Base-by-base conservation (phyloP, 371 early-diverging fungal species). In the Mortierella sp. region DNA sequence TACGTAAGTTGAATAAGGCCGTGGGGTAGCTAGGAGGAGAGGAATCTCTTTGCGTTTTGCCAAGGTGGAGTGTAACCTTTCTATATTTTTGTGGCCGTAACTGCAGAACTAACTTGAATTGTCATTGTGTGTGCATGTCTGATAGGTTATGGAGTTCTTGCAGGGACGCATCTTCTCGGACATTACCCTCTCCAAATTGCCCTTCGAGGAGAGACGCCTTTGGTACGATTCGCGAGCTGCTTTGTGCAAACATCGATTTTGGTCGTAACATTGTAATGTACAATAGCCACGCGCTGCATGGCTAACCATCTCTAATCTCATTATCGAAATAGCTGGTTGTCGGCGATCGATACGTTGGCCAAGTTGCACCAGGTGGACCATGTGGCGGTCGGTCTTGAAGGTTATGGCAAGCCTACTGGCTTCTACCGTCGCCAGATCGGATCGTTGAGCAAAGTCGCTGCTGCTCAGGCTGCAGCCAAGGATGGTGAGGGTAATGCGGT, bases 101-200 rank as follows among this genome's bases (percentile, higher is more conserved):
- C n/a, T 27, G 27, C 60, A 32, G 16, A 46, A 18, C 46, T 49
- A 35, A 24, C n/a, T 46, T 27, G 46, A 21, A 35, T 43, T 16
- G 24, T 29, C 60, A 12, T 24, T 21, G 21, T 49, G 24, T 14
- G 21, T 49, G 14, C 16, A 16, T 27, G 18, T 49, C 48, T 49
- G 12, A 21, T 78, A 93, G 93, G 89, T 96, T 48, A 98, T 98
- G 98, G 96, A 98, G 88, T 98, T 96, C 77, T 84, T 97, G 70
- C 89, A 96, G 60, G 98, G 98, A 32, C 93, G 97, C 8, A 96
- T 98, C 72, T 96, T 96, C 75, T 88, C 91, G 2, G 94, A 96
- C 75, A 87, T 92, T 7, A 85, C 91, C 27, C 88, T 96, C 85
- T 89, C 89, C 4, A 79, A 86, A 54, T 70, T 96, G 55, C 85